Percentiles rank a stretch among this genome's conserved stretches.
These are phyloP conservation scores for Annulohypoxylon bovei DNA, from an alignment of 495 filamentous ascomycete species.

Conservation along the genomic window DNA sequence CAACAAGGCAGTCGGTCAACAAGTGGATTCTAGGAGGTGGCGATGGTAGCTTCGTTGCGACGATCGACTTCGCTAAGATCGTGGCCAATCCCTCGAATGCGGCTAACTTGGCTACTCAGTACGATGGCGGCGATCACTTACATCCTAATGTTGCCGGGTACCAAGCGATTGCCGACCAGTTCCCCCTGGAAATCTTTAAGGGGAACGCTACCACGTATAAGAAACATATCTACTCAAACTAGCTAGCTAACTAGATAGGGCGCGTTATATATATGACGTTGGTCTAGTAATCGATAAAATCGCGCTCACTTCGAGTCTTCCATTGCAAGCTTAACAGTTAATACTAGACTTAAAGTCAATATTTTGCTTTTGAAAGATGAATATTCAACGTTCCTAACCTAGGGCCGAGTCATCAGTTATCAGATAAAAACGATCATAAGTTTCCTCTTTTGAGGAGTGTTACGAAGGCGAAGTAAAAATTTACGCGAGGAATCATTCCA, in stretches of 20 bases:
- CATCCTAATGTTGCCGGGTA: constrained; percentile 76
- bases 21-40: constrained; percentile 68
- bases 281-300: neutral
- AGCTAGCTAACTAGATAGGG: neutral
- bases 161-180: constrained; percentile 67
- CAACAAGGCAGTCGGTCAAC: constrained; percentile 68
- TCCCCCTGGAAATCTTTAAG: constrained; percentile 67
- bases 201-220: constrained; percentile 32
- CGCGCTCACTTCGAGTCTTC: neutral
- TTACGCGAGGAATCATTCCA: too few species aligned
- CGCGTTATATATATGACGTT: neutral
- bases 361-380: neutral
- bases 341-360: neutral
- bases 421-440: too few species aligned
- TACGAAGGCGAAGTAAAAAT: too few species aligned
- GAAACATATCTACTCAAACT: neutral
- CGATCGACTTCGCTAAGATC: constrained; percentile 71
- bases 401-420: too few species aligned
- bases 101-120: constrained; percentile 58
- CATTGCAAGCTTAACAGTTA: neutral
- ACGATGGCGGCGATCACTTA: constrained; percentile 74
- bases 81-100: constrained; percentile 61
- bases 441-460: too few species aligned
- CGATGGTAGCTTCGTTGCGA: constrained; percentile 62
- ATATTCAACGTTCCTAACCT: neutral